Conservation (phyloP, 2,329 filamentous ascomycete genomes). For the Trichoderma sp. region DNA sequence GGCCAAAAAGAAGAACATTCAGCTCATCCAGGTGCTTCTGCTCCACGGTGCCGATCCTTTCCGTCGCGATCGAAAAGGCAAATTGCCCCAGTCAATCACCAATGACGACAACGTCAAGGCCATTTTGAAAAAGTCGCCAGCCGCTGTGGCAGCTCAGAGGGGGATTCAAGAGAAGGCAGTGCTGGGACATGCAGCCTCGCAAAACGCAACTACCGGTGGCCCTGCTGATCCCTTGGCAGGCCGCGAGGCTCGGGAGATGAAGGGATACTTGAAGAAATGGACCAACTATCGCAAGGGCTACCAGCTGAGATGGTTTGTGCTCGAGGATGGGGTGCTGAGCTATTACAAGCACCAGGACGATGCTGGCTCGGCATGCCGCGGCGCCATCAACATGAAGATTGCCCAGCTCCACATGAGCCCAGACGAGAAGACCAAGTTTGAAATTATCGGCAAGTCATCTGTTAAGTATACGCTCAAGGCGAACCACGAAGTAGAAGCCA, state of each 20-base stretch:
- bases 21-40: constrained; percentile 84
- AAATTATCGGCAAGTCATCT: constrained; percentile 96
- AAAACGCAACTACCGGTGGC: constrained; percentile 53
- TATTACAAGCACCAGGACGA: constrained; percentile 99
- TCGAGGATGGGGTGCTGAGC: constrained; percentile 95
- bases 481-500: constrained; percentile 97
- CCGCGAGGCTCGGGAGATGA: constrained; percentile 94
- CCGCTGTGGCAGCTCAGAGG: constrained; percentile 88
- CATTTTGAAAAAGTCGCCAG: constrained; percentile 91
- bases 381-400: constrained; percentile 98
- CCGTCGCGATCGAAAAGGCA: constrained; percentile 89
- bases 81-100: constrained; percentile 92
- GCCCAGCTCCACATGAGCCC: constrained; percentile 93
- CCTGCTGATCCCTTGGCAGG: constrained; percentile 66
- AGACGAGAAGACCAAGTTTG: constrained; percentile 96
- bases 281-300: constrained; percentile 98
- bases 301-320: constrained; percentile 95
- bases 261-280: constrained; percentile 99
- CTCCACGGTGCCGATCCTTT: constrained; percentile 97
- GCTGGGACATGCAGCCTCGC: constrained; percentile 69
- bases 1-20: constrained; percentile 80
- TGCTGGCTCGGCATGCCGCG: constrained; percentile 90
- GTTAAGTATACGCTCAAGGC: constrained; percentile 98
- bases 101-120: constrained; percentile 88
- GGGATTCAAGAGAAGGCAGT: constrained; percentile 98